Evolutionary conservation across 805 yeast species (phyloP).

Genomic region (Saturnispora serradocipensis): DNA sequence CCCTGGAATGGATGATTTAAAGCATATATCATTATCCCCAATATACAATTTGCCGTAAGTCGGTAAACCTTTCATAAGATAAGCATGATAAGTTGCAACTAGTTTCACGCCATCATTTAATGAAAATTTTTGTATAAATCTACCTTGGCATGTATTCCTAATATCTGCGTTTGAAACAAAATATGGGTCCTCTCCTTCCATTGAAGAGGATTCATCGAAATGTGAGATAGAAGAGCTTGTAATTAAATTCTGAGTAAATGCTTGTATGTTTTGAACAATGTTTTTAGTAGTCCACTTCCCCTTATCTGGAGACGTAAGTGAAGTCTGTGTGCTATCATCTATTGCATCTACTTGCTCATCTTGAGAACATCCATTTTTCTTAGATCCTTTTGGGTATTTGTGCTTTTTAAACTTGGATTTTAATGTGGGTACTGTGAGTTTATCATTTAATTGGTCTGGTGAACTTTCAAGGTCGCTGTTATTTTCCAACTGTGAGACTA

Average conservation of each 20-base stretch:
- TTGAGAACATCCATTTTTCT: background rate
- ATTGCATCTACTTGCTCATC: background rate
- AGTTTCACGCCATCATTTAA: constrained; percentile 43
- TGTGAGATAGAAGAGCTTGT: constrained; percentile 35
- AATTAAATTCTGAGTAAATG: constrained; percentile 21
- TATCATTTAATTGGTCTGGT: background rate
- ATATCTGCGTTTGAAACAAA: constrained; percentile 38
- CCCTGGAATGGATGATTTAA: constrained; percentile 72
- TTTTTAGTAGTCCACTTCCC: constrained; percentile 21
- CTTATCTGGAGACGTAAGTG: background rate
- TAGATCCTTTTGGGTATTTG: background rate
- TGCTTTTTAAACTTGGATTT: background rate
- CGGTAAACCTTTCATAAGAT: constrained; percentile 64
- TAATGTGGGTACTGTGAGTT: background rate
- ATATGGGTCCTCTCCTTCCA: constrained; percentile 40
- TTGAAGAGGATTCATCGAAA: constrained; percentile 34
- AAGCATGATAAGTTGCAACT: constrained; percentile 60
- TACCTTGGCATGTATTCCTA: constrained; percentile 22
- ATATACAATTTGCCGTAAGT: constrained; percentile 76
- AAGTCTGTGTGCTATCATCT: background rate
- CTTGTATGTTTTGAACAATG: constrained; percentile 23
- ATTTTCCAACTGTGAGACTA: background rate
- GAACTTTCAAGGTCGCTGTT: background rate
- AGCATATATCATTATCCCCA: constrained; percentile 63
- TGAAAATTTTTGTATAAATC: constrained; percentile 50